These are phyloP conservation scores for Isochrysis galbana DNA, from an alignment of 78 protist genomes.

Conservation along the genomic window DNA sequence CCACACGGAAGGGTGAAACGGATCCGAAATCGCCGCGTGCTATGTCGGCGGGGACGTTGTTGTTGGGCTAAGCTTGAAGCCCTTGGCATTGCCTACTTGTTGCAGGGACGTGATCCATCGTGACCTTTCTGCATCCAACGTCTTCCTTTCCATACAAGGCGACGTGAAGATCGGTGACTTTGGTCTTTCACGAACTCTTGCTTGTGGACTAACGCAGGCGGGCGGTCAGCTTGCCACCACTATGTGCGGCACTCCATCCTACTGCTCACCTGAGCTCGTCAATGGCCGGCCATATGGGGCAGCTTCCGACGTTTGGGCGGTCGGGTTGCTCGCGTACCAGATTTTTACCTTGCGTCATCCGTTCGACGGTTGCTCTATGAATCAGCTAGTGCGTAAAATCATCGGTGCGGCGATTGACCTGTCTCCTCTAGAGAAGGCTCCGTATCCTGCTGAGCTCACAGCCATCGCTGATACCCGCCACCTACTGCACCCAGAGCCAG, in stretches of 20 bases:
- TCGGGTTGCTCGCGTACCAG: slow-evolving; percentile 43
- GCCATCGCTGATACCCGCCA: neutral
- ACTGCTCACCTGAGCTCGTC: slow-evolving; percentile 3
- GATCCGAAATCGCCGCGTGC: too few species aligned
- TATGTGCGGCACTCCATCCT: slow-evolving; percentile 17
- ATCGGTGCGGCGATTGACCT: neutral
- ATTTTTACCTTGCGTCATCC: slow-evolving; percentile 5
- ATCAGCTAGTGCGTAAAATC: neutral
- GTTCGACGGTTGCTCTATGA: neutral
- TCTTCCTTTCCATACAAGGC: slow-evolving; percentile 24
- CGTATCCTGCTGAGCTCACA: neutral
- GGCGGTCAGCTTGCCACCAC: neutral
- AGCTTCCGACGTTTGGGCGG: slow-evolving; percentile 40
- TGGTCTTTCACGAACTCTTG: neutral
- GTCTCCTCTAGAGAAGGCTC: neutral
- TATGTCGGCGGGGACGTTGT: too few species aligned
- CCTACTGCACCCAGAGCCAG: neutral
- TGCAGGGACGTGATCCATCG: slow-evolving; percentile 27
- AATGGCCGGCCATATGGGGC: slow-evolving; percentile 28
- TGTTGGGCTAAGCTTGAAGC: too few species aligned
- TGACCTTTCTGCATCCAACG: slow-evolving; percentile 32
- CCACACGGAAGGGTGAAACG: too few species aligned
- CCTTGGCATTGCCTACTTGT: too few species aligned
- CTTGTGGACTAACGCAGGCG: neutral
- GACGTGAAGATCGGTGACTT: slow-evolving; percentile 28